Conservation (phyloP, 2,329 filamentous ascomycete species). For the Rugonectria rugulosa region DNA sequence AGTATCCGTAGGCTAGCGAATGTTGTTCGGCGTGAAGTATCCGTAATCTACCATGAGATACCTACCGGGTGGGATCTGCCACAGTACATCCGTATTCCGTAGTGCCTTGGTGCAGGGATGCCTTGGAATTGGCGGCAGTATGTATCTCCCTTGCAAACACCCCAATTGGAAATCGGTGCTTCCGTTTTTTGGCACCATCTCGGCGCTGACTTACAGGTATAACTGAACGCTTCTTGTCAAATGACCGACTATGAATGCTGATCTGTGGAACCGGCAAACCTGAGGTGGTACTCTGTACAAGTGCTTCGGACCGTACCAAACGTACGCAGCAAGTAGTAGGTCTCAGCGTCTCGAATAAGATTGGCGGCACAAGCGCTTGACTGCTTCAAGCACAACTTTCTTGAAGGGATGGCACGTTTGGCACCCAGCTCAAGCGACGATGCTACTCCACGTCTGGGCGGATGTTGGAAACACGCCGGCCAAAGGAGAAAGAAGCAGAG, state of each 20-base stretch:
- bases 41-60: constrained; percentile 24
- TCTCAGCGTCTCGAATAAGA: constrained; percentile 6
- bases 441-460: constrained; percentile 26
- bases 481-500: constrained; percentile 29
- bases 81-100: no score
- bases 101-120: not conserved
- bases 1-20: constrained; percentile 19
- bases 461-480: constrained; percentile 32
- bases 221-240: not conserved
- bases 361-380: constrained; percentile 36
- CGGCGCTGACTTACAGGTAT: not conserved
- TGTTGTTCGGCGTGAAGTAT: constrained; percentile 18
- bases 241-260: constrained; percentile 5
- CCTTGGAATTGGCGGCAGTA: constrained; percentile 2
- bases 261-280: constrained; percentile 12
- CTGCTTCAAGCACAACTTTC: constrained; percentile 18
- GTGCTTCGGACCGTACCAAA: no score
- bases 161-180: not conserved
- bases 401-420: constrained; percentile 20
- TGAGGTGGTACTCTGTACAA: no score
- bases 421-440: constrained; percentile 12
- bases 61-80: constrained; percentile 24
- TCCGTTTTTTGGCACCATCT: not conserved
- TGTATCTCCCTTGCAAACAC: not conserved
- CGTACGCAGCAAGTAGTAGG: no score